Evolutionary conservation across 1,284 basidiomycete species (phyloP).

Genomic region (Coniferiporia weirii): DNA sequence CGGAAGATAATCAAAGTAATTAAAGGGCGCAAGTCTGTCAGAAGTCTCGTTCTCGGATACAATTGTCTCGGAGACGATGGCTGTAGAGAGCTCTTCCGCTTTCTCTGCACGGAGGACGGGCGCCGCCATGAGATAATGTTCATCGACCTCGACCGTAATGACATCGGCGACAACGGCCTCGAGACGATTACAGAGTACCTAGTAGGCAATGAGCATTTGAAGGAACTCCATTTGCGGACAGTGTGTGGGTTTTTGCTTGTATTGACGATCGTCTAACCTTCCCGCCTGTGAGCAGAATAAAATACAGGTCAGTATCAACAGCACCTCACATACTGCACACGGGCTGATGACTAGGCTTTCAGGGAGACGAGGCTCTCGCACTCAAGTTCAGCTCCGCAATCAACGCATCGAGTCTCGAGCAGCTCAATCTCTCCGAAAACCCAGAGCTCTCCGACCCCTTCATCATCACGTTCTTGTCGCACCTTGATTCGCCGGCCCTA

Average conservation of each 20-base stretch:
- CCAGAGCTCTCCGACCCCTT: slow-evolving; percentile 43
- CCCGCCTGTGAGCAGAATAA: slow-evolving; percentile 22
- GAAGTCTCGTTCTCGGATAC: slow-evolving; percentile 49
- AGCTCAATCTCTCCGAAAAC: slow-evolving; percentile 44
- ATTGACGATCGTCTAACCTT: slow-evolving; percentile 23
- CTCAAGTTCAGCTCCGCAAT: slow-evolving; percentile 39
- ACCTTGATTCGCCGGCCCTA: slow-evolving; percentile 42
- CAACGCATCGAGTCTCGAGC: slow-evolving; percentile 42
- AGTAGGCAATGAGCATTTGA: slow-evolving; percentile 40
- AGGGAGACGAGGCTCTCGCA: slow-evolving; percentile 37
- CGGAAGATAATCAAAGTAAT: slow-evolving; percentile 44
- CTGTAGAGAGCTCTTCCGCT: slow-evolving; percentile 49
- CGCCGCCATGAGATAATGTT: slow-evolving; percentile 44
- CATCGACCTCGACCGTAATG: slow-evolving; percentile 52
- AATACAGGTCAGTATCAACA: slow-evolving; percentile 22
- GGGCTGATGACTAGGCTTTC: slow-evolving; percentile 3
- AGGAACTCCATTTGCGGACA: slow-evolving; percentile 47
- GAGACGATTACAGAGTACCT: slow-evolving; percentile 49
- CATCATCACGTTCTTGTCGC: slow-evolving; percentile 42
- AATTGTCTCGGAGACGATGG: slow-evolving; percentile 58
- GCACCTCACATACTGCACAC: neutral
- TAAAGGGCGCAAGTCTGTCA: slow-evolving; percentile 36
- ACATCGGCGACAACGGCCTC: slow-evolving; percentile 51
- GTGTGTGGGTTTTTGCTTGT: slow-evolving; percentile 34
- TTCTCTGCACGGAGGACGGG: slow-evolving; percentile 45